phyloP scores from a whole-genome alignment of 495 filamentous ascomycete genomes.

The Xylaria longipes region DNA sequence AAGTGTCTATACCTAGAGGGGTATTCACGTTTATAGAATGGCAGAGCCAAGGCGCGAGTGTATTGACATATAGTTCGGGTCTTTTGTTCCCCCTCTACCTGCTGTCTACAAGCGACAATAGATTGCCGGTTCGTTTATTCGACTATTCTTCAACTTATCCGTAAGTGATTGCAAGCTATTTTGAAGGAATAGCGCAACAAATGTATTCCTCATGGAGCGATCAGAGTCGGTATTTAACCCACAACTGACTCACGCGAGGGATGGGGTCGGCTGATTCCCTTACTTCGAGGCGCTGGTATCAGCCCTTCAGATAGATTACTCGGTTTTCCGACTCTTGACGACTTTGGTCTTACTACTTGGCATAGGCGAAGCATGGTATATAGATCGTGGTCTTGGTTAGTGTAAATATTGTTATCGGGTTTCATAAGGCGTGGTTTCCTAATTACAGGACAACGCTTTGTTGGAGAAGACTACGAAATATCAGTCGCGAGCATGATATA shows the following conservation, averaged over 20 bases:
- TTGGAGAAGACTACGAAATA: background rate
- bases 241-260: background rate
- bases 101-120: no score
- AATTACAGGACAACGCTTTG: background rate
- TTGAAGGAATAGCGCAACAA: background rate
- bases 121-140: no score
- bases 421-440: background rate
- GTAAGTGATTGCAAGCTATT: background rate
- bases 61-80: no score
- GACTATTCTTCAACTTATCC: background rate
- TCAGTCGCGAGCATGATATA: background rate
- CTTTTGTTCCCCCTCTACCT: no score
- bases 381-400: background rate
- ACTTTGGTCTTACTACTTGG: background rate
- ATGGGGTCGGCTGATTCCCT: background rate
- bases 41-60: no score
- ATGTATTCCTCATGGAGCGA: background rate
- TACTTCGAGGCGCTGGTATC: no score
- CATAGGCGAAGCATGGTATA: background rate
- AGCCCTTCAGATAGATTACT: background rate
- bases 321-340: background rate
- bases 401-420: background rate
- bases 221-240: no score
- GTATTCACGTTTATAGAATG: no score
- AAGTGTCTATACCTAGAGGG: no score